These are phyloP conservation scores for Ophiostoma novo-ulmi DNA, from an alignment of 2,329 filamentous ascomycete genomes.

Conservation along the genomic window DNA sequence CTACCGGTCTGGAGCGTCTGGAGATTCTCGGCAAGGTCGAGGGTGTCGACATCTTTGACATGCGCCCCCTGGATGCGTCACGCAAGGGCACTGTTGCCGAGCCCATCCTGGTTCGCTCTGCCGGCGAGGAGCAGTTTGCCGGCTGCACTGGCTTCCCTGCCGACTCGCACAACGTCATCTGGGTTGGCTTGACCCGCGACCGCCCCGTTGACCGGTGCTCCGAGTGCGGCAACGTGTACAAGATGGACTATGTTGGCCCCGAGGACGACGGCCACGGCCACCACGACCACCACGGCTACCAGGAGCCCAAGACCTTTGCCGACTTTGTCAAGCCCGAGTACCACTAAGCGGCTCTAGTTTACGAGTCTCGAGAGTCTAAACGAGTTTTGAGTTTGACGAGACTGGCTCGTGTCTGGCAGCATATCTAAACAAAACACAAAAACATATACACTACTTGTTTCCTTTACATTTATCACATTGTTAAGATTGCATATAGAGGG, in stretches of 20 bases:
- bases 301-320: constrained; percentile 90
- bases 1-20: constrained; percentile 95
- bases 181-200: constrained; percentile 83
- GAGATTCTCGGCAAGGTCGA: constrained; percentile 99
- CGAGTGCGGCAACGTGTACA: constrained; percentile 94
- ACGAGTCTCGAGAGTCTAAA: background rate
- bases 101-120: constrained; percentile 85
- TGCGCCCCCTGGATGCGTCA: constrained; percentile 90
- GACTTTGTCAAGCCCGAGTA: constrained; percentile 96
- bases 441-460: background rate
- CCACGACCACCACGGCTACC: constrained; percentile 54
- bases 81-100: constrained; percentile 82
- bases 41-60: constrained; percentile 95
- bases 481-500: constrained; percentile 11
- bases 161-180: constrained; percentile 85
- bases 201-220: constrained; percentile 91
- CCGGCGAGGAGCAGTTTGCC: constrained; percentile 91
- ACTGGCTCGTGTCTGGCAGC: background rate
- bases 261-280: constrained; percentile 63
- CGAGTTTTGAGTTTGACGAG: background rate
- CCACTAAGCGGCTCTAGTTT: constrained; percentile 51
- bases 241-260: constrained; percentile 94
- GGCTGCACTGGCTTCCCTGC: constrained; percentile 93
- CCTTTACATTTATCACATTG: constrained; percentile 3
- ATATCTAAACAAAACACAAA: background rate